Base-by-base conservation (phyloP, 495 filamentous ascomycete species). In the Penicillium argentinense region DNA sequence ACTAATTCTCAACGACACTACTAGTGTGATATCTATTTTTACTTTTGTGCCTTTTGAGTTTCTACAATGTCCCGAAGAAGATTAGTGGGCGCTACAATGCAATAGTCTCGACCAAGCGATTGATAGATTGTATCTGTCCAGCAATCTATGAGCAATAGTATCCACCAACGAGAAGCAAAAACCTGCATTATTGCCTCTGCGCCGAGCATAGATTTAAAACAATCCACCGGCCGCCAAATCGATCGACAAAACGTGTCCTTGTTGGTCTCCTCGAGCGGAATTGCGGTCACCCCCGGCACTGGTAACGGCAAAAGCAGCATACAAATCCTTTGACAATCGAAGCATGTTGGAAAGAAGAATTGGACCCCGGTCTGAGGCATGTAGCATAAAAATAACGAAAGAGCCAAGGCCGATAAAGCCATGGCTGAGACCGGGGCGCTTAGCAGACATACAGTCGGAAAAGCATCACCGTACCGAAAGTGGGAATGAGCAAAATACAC, bases 401-500 rank as follows among this genome's bases (percentile, higher is more conserved):
- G 23, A 47, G 42, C 49, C 58, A 52, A 28, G 38, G 44, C 49
- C 48, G 39, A 37, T 23, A 39, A 39, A 48, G 45, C 48, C 43
- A 53, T 38, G 39, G 49, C 42, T 42, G 22, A 43, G 34, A 39
- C 29, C 26, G 25, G 53, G 43, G 26, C 39, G 40, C 28, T 39
- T n/a, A n/a, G n/a, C n/a, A 39, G 21, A 47, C 21, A 38, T 39
- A 18, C 16, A 36, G 17, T 18, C 36, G 46, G 40, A 49, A 33
- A 30, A 54, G 47, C 53, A 54, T 51, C 53, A 29, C 26, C 19
- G 42, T 49, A 50, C 51, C 45, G 26, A 40, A 53, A 49, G 34
- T 51, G 39, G 38, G 30, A 47, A 48, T 54, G 36, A 39, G 51
- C 51, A 55, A n/a, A 55, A 48, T 55, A 59, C 55, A 58, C 22